A percentile compares a stretch with the other conserved stretches of the same genome.
Conservation (phyloP, 257 asterid species). For the Misopates orontium region DNA sequence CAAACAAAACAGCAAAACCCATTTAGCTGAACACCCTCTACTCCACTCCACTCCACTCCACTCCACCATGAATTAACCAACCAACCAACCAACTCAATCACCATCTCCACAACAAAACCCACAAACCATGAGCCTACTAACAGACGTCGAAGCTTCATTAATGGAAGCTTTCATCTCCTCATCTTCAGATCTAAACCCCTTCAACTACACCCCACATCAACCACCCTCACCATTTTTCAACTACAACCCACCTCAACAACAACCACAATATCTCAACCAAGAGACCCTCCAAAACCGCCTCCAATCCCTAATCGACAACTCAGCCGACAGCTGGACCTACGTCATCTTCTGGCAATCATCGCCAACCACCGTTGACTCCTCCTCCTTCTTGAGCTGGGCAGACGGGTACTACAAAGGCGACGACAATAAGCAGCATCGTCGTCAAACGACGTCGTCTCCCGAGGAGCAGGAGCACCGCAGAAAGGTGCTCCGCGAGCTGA, state of each 20-base stretch:
- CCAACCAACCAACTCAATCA: background rate
- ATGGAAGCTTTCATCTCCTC: slow-evolving; percentile 60
- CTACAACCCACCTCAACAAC: no score
- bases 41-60: no score
- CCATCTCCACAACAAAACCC: slow-evolving; percentile 22
- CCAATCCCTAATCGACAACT: slow-evolving; percentile 66
- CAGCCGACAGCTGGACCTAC: slow-evolving; percentile 79
- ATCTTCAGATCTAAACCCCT: slow-evolving; percentile 43
- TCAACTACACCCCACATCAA: no score
- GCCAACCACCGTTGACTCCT: slow-evolving; percentile 38
- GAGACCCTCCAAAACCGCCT: slow-evolving; percentile 83
- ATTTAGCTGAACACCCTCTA: no score
- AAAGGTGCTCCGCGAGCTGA: slow-evolving; percentile 71
- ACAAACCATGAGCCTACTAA: slow-evolving; percentile 42
- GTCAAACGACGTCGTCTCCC: slow-evolving; percentile 33
- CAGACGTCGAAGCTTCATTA: slow-evolving; percentile 41
- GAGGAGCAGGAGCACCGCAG: slow-evolving; percentile 75
- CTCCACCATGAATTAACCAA: no score
- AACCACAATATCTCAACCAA: slow-evolving; percentile 43
- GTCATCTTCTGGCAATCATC: slow-evolving; percentile 92
- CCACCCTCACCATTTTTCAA: no score
- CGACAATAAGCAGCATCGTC: slow-evolving; percentile 37
- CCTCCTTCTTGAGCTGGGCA: slow-evolving; percentile 72
- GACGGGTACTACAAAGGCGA: slow-evolving; percentile 87
- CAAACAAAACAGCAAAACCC: no score